These are phyloP conservation scores for Amaranthus palmeri DNA, from an alignment of 148 eudicot genomes.

Conservation along the genomic window DNA sequence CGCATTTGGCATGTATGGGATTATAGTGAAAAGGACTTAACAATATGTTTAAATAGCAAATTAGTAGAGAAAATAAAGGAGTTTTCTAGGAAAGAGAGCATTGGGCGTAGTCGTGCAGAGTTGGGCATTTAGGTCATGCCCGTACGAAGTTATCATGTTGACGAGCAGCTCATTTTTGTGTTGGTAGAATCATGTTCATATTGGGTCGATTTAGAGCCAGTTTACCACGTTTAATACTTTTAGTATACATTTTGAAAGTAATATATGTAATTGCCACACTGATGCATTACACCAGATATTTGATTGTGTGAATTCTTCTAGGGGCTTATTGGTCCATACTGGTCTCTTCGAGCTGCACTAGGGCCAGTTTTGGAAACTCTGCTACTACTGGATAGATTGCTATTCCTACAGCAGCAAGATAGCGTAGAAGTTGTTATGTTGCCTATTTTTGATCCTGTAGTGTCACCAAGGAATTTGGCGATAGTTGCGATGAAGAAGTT, in stretches of 20 bases:
- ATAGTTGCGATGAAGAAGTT: constrained; percentile 38
- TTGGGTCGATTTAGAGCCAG: neutral
- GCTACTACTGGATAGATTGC: constrained; percentile 72
- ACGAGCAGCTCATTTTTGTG: neutral
- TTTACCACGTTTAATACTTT: too few relatives aligned
- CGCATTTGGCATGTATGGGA: too few relatives aligned
- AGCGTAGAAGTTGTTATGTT: constrained; percentile 43
- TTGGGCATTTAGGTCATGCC: too few relatives aligned
- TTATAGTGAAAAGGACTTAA: too few relatives aligned
- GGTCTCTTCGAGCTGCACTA: constrained; percentile 87
- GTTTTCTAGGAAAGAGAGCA: too few relatives aligned
- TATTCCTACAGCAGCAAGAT: constrained; percentile 85
- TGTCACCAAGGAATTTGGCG: constrained; percentile 89
- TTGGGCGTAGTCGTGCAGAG: too few relatives aligned
- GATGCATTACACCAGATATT: neutral
- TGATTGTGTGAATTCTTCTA: constrained; percentile 31
- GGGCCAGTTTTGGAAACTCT: constrained; percentile 87
- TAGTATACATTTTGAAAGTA: too few relatives aligned
- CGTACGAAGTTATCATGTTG: too few relatives aligned
- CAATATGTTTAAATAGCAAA: too few relatives aligned
- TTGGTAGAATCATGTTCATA: neutral
- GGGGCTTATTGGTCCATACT: constrained; percentile 86
- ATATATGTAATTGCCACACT: too few relatives aligned
- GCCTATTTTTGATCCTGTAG: constrained; percentile 74
- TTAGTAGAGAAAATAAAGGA: too few relatives aligned